These are phyloP conservation scores for Tricholoma matsutake DNA, from an alignment of 768 basidiomycete genomes.

Conservation along the genomic window DNA sequence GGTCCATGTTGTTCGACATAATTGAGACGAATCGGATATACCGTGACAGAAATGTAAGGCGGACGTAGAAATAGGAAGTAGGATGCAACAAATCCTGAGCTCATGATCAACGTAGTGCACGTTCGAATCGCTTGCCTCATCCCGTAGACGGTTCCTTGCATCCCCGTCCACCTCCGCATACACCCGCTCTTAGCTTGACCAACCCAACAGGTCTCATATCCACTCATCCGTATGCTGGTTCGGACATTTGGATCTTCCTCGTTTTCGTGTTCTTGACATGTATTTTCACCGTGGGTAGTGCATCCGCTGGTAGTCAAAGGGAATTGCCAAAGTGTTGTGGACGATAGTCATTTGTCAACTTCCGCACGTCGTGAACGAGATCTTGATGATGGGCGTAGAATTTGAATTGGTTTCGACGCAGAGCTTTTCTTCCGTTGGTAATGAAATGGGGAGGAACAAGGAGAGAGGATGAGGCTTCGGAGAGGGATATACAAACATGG, in stretches of 20 bases:
- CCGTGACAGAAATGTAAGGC: too few relatives aligned
- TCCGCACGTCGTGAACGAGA: neutral
- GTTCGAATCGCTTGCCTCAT: too few relatives aligned
- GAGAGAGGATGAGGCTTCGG: constrained; percentile 4
- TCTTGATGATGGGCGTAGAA: neutral
- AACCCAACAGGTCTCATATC: too few relatives aligned
- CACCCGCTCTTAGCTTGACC: too few relatives aligned
- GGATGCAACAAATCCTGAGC: too few relatives aligned
- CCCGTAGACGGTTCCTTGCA: too few relatives aligned
- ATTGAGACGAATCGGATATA: too few relatives aligned
- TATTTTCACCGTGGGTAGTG: neutral
- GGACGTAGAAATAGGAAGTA: too few relatives aligned
- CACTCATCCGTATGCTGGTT: too few relatives aligned
- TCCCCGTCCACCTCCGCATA: too few relatives aligned
- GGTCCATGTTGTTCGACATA: too few relatives aligned
- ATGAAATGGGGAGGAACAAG: constrained; percentile 3
- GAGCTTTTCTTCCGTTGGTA: neutral
- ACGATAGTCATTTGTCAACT: neutral
- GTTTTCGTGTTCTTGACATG: neutral
- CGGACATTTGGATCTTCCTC: neutral
- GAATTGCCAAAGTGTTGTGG: constrained; percentile 2
- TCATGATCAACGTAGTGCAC: too few relatives aligned
- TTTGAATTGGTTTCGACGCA: neutral
- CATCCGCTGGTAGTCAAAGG: neutral
- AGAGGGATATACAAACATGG: constrained; percentile 15